Conservation (phyloP, 805 yeast species). For the Metschnikowia santaceciliae region DNA sequence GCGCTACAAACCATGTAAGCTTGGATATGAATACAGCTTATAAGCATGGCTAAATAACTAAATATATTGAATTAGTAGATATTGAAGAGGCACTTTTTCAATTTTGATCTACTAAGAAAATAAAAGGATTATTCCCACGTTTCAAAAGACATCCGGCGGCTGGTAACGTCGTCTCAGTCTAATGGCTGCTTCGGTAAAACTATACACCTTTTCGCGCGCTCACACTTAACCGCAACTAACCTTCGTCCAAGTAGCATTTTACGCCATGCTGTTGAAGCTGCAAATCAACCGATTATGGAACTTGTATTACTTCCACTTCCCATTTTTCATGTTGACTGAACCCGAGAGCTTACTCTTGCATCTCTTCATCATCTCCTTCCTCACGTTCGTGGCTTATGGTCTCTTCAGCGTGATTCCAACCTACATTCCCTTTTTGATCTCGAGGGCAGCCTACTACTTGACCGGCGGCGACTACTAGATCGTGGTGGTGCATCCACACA, state of each 20-base stretch:
- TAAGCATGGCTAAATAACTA: too few species aligned
- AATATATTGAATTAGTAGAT: too few species aligned
- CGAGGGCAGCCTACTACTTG: conserved; percentile 34
- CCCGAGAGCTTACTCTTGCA: conserved; percentile 33
- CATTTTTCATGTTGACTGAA: conserved; percentile 47
- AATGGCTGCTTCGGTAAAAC: background rate
- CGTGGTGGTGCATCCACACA: background rate
- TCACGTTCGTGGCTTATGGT: conserved; percentile 17
- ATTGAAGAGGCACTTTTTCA: too few species aligned
- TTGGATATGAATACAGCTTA: too few species aligned
- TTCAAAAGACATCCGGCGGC: too few species aligned
- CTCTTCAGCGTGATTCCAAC: conserved; percentile 21
- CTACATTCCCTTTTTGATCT: conserved; percentile 26
- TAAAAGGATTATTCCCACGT: too few species aligned
- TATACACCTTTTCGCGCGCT: conserved; percentile 1
- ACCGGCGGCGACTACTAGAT: conserved; percentile 23
- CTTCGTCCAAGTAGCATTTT: background rate
- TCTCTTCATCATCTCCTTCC: conserved; percentile 15
- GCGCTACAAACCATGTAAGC: background rate
- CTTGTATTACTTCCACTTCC: conserved; percentile 42
- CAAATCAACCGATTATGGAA: conserved; percentile 14
- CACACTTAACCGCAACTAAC: background rate
- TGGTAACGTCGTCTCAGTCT: background rate
- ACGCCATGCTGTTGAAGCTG: conserved; percentile 2
- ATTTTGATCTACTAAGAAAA: too few species aligned